A percentile compares a stretch with the other conserved stretches of the same genome.
phyloP scores from a whole-genome alignment of 1,139 yeast genomes.

The Yamadazyma trypodendri region DNA sequence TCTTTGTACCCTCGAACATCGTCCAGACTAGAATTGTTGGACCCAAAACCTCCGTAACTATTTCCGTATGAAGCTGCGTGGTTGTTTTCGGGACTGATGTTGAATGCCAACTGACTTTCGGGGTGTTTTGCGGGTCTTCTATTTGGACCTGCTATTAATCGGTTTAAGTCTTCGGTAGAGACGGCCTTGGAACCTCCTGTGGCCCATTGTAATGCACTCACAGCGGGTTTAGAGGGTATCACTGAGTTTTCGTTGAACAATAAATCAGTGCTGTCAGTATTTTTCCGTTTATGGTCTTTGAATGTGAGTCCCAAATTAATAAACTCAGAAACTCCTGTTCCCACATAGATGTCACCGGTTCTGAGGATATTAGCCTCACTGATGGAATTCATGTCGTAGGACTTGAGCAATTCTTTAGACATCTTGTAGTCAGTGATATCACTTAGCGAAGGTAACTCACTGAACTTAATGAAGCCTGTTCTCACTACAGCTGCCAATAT shows the following conservation, averaged over 20 bases:
- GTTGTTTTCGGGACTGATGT: conserved; percentile 50
- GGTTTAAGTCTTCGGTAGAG: conserved; percentile 56
- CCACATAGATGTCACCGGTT: conserved; percentile 72
- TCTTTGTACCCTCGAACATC: conserved; percentile 42
- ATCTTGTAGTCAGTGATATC: conserved; percentile 39
- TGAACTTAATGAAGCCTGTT: conserved; percentile 40
- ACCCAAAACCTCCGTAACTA: conserved; percentile 10
- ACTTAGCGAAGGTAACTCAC: conserved; percentile 38
- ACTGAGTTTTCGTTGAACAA: conserved; percentile 59
- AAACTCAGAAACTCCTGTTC: conserved; percentile 59
- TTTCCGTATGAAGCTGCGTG: conserved; percentile 30
- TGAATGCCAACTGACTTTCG: conserved; percentile 58
- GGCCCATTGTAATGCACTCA: conserved; percentile 84
- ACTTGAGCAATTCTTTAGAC: conserved; percentile 31
- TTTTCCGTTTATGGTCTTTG: conserved; percentile 37
- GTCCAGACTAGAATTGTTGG: conserved; percentile 4
- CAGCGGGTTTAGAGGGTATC: conserved; percentile 78
- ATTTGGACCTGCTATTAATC: conserved; percentile 60
- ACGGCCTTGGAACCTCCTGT: conserved; percentile 63
- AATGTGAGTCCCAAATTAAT: conserved; percentile 32
- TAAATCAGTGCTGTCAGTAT: conserved; percentile 40
- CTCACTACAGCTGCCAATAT: conserved; percentile 36
- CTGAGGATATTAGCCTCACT: conserved; percentile 43
- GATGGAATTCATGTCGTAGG: conserved; percentile 26
- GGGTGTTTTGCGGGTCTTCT: conserved; percentile 52